Conservation (phyloP, 371 early-diverging fungal species). For the Syncephalastrum monosporum region DNA sequence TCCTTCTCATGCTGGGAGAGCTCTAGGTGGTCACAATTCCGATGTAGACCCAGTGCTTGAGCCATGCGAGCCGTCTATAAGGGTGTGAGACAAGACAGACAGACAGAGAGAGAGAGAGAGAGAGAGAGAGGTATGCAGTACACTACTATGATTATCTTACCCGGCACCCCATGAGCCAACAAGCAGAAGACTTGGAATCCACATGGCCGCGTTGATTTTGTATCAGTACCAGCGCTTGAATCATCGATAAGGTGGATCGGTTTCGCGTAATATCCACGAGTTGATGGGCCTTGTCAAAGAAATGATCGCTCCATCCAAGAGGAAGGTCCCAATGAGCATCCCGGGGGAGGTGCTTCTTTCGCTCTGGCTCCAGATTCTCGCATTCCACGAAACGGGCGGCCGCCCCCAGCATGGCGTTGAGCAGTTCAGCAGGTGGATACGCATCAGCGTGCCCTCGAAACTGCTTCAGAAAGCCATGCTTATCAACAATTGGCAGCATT, state of each 20-base stretch:
- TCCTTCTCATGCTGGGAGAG: conserved; percentile 46
- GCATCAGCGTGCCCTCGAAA: conserved; percentile 43
- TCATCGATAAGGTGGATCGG: conserved; percentile 35
- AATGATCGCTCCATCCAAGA: conserved; percentile 38
- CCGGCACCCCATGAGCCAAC: conserved; percentile 38
- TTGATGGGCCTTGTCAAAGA: conserved; percentile 38
- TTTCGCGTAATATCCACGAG: conserved; percentile 18
- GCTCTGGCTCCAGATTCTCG: conserved; percentile 19
- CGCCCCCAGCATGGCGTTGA: conserved; percentile 53
- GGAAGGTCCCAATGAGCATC: conserved; percentile 44
- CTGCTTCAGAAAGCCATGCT: conserved; percentile 36
- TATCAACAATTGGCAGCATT: conserved; percentile 45
- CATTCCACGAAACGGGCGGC: conserved; percentile 48
- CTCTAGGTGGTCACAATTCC: conserved; percentile 45
- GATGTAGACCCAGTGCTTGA: conserved; percentile 40
- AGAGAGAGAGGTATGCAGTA: too few relatives aligned
- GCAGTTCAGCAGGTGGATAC: conserved; percentile 39
- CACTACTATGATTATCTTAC: neutral
- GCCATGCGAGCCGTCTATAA: conserved; percentile 14
- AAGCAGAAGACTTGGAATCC: conserved; percentile 39
- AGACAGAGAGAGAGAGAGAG: too few relatives aligned
- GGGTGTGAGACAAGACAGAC: neutral
- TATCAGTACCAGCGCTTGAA: conserved; percentile 40
- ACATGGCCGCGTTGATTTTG: conserved; percentile 40
- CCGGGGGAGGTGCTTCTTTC: conserved; percentile 13